These are phyloP conservation scores for Fraxinus dipetala DNA, from an alignment of 305 asterid species.

Conservation along the genomic window DNA sequence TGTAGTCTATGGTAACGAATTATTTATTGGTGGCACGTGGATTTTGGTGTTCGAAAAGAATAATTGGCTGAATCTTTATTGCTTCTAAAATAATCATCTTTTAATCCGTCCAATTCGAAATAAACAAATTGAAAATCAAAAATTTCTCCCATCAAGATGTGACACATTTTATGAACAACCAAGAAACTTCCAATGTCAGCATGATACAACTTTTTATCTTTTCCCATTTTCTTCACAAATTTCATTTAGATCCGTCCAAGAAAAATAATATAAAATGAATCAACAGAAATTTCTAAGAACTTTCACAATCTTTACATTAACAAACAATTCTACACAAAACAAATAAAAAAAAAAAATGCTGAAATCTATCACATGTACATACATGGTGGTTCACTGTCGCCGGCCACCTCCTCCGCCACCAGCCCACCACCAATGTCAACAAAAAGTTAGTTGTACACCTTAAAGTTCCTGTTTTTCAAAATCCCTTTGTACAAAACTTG, in stretches of 20 bases:
- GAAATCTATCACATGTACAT: background rate
- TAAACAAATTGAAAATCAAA: background rate
- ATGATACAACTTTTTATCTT: too few relatives aligned
- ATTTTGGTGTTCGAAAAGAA: too few relatives aligned
- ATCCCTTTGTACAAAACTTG: constrained; percentile 75
- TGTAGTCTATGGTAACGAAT: too few relatives aligned
- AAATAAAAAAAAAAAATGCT: background rate
- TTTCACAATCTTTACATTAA: background rate
- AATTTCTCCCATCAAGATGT: too few relatives aligned
- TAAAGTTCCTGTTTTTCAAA: constrained; percentile 46
- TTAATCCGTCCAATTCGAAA: background rate
- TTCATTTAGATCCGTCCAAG: background rate
- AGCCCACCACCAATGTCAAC: background rate
- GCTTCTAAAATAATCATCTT: too few relatives aligned
- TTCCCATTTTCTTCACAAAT: background rate
- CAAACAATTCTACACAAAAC: background rate
- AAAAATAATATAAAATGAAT: background rate
- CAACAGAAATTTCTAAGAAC: background rate
- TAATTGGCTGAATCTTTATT: too few relatives aligned
- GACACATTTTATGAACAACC: too few relatives aligned
- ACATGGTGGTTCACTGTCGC: background rate
- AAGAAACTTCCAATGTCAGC: too few relatives aligned
- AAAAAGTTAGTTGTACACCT: constrained; percentile 21
- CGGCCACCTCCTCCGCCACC: background rate
- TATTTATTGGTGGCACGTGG: too few relatives aligned